A percentile compares a stretch with the other conserved stretches of the same genome.
These are phyloP conservation scores for Diaporthe sp. DNA, from an alignment of 2,329 filamentous ascomycete genomes.

Conservation along the genomic window DNA sequence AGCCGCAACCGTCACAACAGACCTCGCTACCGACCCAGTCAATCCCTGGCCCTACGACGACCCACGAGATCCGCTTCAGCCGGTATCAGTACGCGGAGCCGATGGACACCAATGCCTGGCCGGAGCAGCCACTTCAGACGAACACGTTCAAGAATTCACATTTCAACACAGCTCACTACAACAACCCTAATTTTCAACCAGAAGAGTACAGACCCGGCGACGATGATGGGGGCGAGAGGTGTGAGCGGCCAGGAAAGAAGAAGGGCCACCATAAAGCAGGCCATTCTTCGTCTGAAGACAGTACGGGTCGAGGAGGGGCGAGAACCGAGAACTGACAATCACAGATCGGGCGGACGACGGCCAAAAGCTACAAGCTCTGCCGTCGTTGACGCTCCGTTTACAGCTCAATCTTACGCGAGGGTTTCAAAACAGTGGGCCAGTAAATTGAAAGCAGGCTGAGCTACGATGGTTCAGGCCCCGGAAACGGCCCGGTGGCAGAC, in stretches of 20 bases:
- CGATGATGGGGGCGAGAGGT: constrained; percentile 43
- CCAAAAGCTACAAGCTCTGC: background rate
- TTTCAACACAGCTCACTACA: constrained; percentile 74
- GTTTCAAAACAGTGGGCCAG: background rate
- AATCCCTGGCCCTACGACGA: constrained; percentile 43
- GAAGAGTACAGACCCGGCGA: constrained; percentile 59
- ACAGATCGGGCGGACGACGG: background rate
- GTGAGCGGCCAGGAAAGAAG: constrained; percentile 27
- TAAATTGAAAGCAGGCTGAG: background rate
- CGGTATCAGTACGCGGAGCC: constrained; percentile 59
- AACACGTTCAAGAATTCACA: constrained; percentile 74
- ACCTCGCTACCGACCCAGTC: constrained; percentile 44
- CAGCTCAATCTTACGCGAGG: background rate
- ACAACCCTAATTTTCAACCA: constrained; percentile 71
- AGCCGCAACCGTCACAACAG: constrained; percentile 39
- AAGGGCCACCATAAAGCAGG: constrained; percentile 30
- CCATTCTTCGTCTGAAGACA: constrained; percentile 19
- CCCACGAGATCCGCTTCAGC: constrained; percentile 62
- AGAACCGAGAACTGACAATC: constrained; percentile 27
- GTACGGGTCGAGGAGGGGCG: background rate
- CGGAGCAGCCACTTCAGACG: constrained; percentile 62
- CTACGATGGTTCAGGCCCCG: background rate
- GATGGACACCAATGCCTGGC: constrained; percentile 44
- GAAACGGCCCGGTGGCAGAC: background rate
- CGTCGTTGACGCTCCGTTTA: background rate